Evolutionary conservation across 2,329 filamentous ascomycete genomes (phyloP), one percentile per base, ranked within the genome.

Genomic region (Rutstroemia sp.): DNA sequence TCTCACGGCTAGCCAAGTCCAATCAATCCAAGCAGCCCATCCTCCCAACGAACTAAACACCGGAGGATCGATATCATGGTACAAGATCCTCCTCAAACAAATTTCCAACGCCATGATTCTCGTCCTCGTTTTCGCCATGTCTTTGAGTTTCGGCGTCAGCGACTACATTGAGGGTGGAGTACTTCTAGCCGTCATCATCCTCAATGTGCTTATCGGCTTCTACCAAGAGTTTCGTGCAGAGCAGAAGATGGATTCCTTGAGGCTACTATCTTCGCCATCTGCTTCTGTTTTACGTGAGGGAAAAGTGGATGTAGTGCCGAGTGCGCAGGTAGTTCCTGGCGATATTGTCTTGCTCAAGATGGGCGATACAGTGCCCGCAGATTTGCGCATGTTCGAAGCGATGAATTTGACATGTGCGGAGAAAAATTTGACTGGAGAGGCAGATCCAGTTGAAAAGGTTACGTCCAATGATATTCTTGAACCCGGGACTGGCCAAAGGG

Each of bases 361-460:
- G 3, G 94, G 94, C 52, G 94, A 97, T 75, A 97, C 96, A 73
- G 89, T 97, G 49, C 92, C 94, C 2, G 94, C 92, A 1, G 94
- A 99, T 69, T 80, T 96, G 18, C 71, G 76, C 58, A 46, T 63
- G 72, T 78, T 79, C 59, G 76, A 80, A 61, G 75, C 72, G 30
- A 80, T 84, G 74, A 84, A 85, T 63, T 73, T 81, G 38, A 79
- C 80, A 57, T 83, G 80, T 60, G 91, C 97, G 62, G 94, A 99
- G 74, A 95, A 90, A 69, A 97, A 96, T 89, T 90, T 99, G 51
- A 99, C 94, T 2, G 94, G 94, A 59, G 94, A 99, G 74, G 88
- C 92, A 1, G 92, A 96, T 79, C 92, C 92, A 0, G 52, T 55
- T 2, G 84, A 91, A 66, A 99, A 97, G 74, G 85, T 80, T 64